Conservation (phyloP, 179 eudicot genomes). For the Silene noctiflora region DNA sequence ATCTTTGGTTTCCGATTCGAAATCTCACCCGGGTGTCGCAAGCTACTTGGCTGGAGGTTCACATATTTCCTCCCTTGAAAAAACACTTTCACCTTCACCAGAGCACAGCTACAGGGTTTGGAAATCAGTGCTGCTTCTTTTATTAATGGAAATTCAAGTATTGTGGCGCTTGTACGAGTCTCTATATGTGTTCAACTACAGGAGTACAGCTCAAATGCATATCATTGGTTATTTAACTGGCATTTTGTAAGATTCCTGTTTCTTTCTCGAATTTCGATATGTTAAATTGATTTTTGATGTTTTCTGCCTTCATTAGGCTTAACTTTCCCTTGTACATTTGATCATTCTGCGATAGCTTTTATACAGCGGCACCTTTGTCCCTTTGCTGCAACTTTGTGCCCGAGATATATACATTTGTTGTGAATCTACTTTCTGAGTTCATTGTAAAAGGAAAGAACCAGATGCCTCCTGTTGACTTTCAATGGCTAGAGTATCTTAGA, state of each 20-base stretch:
- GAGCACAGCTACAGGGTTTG: constrained; percentile 44
- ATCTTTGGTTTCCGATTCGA: constrained; percentile 41
- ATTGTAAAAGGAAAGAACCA: constrained; percentile 57
- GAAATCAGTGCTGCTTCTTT: constrained; percentile 68
- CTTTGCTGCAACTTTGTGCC: constrained; percentile 63
- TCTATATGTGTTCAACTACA: constrained; percentile 63
- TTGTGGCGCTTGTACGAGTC: constrained; percentile 71
- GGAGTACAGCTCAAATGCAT: constrained; percentile 80
- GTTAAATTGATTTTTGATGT: background rate
- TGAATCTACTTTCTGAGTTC: constrained; percentile 42
- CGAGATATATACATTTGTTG: constrained; percentile 43
- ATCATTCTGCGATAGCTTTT: constrained; percentile 53
- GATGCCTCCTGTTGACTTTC: constrained; percentile 45
- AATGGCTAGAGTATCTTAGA: constrained; percentile 40
- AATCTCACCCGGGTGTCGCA: constrained; percentile 47
- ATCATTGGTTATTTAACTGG: constrained; percentile 70
- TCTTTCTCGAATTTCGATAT: background rate
- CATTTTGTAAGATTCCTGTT: constrained; percentile 54
- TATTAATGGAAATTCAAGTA: constrained; percentile 85
- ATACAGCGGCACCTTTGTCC: constrained; percentile 79
- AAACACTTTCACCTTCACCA: constrained; percentile 26
- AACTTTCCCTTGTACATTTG: constrained; percentile 24
- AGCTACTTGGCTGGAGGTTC: constrained; percentile 66
- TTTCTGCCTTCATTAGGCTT: constrained; percentile 9
- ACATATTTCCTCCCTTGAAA: constrained; percentile 36